These are phyloP conservation scores for Prosopis cineraria DNA, from an alignment of 306 rosid genomes.

Conservation along the genomic window DNA sequence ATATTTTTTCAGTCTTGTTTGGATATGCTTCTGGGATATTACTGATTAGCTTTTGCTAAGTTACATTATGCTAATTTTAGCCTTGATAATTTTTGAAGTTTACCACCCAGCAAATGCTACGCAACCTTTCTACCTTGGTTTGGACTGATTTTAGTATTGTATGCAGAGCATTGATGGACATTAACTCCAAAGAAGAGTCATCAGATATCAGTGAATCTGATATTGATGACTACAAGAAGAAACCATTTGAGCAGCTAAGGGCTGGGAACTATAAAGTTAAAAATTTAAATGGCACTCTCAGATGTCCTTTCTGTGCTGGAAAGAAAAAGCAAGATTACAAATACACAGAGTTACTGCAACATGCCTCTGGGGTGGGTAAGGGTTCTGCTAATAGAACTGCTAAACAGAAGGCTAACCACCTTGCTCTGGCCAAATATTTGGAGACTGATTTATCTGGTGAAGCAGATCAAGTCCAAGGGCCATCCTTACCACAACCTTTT, in stretches of 20 bases:
- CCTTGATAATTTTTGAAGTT: constrained; percentile 13
- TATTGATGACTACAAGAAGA: constrained; percentile 69
- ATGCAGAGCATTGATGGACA: constrained; percentile 43
- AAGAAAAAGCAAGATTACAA: constrained; percentile 92
- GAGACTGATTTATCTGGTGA: constrained; percentile 63
- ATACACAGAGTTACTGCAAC: constrained; percentile 77
- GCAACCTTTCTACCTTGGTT: not conserved
- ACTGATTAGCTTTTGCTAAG: too few relatives aligned
- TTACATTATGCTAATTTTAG: constrained; percentile 5
- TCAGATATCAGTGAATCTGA: constrained; percentile 92
- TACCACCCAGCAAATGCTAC: not conserved
- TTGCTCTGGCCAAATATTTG: constrained; percentile 81
- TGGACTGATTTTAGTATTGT: constrained; percentile 28
- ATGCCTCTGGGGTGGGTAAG: constrained; percentile 86
- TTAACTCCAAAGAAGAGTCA: constrained; percentile 82
- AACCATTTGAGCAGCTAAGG: constrained; percentile 68
- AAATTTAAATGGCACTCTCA: constrained; percentile 65
- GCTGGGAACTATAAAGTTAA: constrained; percentile 67
- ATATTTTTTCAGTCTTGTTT: too few relatives aligned
- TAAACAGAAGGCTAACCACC: constrained; percentile 82
- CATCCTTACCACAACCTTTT: constrained; percentile 41
- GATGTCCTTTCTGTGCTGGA: constrained; percentile 94
- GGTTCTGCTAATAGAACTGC: constrained; percentile 86
- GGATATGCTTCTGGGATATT: too few relatives aligned
- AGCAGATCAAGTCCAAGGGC: constrained; percentile 56